phyloP scores from a whole-genome alignment of 108 stramenopile species.

The Fragilaria radians region DNA sequence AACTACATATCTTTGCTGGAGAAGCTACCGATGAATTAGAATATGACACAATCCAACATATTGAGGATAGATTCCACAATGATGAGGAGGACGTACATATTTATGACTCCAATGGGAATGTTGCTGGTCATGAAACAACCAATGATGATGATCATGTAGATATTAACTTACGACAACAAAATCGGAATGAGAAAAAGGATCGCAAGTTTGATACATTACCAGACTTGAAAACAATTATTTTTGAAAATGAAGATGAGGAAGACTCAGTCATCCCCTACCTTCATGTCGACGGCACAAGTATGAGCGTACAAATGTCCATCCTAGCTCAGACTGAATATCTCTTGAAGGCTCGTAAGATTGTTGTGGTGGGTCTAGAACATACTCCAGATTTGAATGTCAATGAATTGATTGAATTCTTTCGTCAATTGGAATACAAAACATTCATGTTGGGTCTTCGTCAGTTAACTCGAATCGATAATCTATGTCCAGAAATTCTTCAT shows the following conservation, averaged over 20 bases:
- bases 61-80: constrained; percentile 35
- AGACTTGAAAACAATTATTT: constrained; percentile 2
- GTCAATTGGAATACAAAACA: constrained; percentile 38
- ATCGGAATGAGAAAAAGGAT: neutral
- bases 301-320: constrained; percentile 29
- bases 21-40: constrained; percentile 28
- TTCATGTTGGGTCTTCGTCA: constrained; percentile 44
- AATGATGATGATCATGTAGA: constrained; percentile 43
- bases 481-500: constrained; percentile 43
- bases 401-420: constrained; percentile 38
- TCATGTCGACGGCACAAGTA: constrained; percentile 41
- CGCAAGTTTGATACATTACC: neutral
- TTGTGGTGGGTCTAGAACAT: constrained; percentile 43
- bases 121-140: constrained; percentile 25
- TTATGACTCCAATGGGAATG: constrained; percentile 40
- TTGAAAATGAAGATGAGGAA: constrained; percentile 33
- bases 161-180: neutral
- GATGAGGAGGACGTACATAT: constrained; percentile 29
- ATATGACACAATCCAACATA: constrained; percentile 33
- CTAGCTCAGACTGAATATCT: constrained; percentile 28
- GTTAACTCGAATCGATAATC: constrained; percentile 40
- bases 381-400: constrained; percentile 36
- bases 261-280: constrained; percentile 46
- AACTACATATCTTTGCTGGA: constrained; percentile 38
- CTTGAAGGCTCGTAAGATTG: constrained; percentile 26